Evolutionary conservation across 345 rosid species (phyloP).

Genomic region (Lumnitzera racemosa): DNA sequence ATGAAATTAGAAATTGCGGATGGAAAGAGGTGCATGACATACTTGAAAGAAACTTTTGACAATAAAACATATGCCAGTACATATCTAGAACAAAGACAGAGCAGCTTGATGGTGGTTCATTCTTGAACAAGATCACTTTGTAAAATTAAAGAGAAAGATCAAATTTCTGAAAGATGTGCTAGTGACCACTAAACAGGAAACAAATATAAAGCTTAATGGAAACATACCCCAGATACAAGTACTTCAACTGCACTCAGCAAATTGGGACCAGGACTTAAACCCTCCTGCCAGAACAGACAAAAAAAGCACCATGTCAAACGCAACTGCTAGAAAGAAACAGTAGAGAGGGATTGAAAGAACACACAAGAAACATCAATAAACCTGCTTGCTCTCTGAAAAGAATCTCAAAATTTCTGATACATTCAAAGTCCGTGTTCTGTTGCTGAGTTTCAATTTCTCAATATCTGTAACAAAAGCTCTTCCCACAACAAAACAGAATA

Average conservation of each 20-base stretch:
- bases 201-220: conserved; percentile 5
- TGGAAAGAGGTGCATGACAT: too few relatives aligned
- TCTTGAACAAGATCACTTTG: too few relatives aligned
- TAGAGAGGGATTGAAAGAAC: conserved; percentile 5
- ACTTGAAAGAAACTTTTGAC: too few relatives aligned
- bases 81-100: too few relatives aligned
- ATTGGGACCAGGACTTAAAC: conserved; percentile 81
- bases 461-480: conserved; percentile 98
- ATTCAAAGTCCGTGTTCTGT: conserved; percentile 85
- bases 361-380: conserved; percentile 13
- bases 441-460: conserved; percentile 92
- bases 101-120: too few relatives aligned
- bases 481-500: conserved; percentile 98
- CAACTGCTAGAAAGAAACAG: conserved; percentile 15
- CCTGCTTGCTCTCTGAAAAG: conserved; percentile 84
- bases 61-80: too few relatives aligned
- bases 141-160: too few relatives aligned
- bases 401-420: conserved; percentile 52
- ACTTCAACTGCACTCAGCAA: conserved; percentile 86
- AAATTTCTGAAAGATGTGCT: too few relatives aligned
- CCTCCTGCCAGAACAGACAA: conserved; percentile 55
- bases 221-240: conserved; percentile 88
- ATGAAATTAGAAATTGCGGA: neutral
- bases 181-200: neutral
- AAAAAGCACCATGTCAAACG: neutral